Evolutionary conservation across 1,139 yeast species (phyloP).

Genomic region (Lodderomyces elongisporus): DNA sequence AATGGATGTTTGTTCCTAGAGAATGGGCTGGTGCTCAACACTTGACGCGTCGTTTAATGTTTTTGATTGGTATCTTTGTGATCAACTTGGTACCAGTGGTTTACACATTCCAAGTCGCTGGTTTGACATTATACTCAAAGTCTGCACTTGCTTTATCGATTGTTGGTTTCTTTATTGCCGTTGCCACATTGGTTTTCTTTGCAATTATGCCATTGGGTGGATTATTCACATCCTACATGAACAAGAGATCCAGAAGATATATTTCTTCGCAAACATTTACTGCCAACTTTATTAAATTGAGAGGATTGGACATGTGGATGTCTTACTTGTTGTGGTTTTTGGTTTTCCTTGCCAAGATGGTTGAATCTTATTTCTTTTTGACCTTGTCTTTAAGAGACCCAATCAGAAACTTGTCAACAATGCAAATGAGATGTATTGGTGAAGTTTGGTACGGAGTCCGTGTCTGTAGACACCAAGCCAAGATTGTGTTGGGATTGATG

Average conservation of each 20-base stretch:
- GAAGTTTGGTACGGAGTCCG: conserved; percentile 78
- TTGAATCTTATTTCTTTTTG: conserved; percentile 92
- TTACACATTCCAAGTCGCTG: conserved; percentile 81
- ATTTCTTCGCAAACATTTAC: conserved; percentile 95
- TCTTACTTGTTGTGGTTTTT: conserved; percentile 86
- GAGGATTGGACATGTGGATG: conserved; percentile 94
- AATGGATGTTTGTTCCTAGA: conserved; percentile 96
- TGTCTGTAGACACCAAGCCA: conserved; percentile 81
- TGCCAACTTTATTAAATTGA: conserved; percentile 76
- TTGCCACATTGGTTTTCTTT: conserved; percentile 79
- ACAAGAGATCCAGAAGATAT: conserved; percentile 81
- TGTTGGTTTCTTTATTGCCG: conserved; percentile 85
- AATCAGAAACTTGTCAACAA: conserved; percentile 58
- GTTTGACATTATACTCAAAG: conserved; percentile 59
- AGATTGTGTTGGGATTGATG: conserved; percentile 88
- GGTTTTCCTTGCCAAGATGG: conserved; percentile 82
- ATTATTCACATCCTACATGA: conserved; percentile 87
- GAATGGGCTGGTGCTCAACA: conserved; percentile 99
- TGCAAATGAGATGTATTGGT: conserved; percentile 60
- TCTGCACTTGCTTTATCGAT: conserved; percentile 81
- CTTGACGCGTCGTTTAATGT: conserved; percentile 78
- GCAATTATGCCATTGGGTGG: conserved; percentile 97
- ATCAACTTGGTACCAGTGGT: conserved; percentile 82
- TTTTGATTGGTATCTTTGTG: conserved; percentile 60
- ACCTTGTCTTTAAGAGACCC: conserved; percentile 91